Conservation (phyloP, 1,139 yeast species). For the Magnusiomyces sp. region DNA sequence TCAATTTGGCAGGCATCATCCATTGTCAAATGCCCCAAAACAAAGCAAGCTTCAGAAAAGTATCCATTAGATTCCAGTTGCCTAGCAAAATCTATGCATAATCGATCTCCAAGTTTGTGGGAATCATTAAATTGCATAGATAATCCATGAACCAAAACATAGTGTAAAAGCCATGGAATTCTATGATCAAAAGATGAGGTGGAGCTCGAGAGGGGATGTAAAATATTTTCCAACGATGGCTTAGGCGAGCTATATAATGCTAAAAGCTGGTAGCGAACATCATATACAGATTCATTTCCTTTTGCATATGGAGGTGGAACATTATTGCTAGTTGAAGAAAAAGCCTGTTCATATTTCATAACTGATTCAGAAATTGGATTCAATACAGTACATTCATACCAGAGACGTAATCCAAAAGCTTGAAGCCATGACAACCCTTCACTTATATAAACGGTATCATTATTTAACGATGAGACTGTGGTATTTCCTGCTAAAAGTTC, state of each 20-base stretch:
- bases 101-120: constrained; percentile 35
- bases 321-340: constrained; percentile 17
- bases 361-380: constrained; percentile 35
- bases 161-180: constrained; percentile 50
- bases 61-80: constrained; percentile 43
- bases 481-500: constrained; percentile 53
- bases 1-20: constrained; percentile 37
- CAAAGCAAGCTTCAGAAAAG: constrained; percentile 55
- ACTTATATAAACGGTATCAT: constrained; percentile 30
- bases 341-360: constrained; percentile 24
- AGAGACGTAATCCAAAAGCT: constrained; percentile 48
- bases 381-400: constrained; percentile 47
- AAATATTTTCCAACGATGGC: constrained; percentile 20
- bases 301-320: constrained; percentile 23
- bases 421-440: constrained; percentile 59
- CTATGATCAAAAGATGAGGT: constrained; percentile 29
- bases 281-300: constrained; percentile 24
- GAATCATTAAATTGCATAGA: constrained; percentile 13
- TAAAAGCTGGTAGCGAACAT: constrained; percentile 28
- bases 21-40: constrained; percentile 44
- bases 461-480: constrained; percentile 27
- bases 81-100: constrained; percentile 45
- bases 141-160: constrained; percentile 32
- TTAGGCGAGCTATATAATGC: constrained; percentile 37
- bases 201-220: constrained; percentile 13